A percentile compares a stretch with the other conserved stretches of the same genome.
These are phyloP conservation scores for Eucalyptus cloeziana DNA, from an alignment of 345 rosid species.

Conservation along the genomic window DNA sequence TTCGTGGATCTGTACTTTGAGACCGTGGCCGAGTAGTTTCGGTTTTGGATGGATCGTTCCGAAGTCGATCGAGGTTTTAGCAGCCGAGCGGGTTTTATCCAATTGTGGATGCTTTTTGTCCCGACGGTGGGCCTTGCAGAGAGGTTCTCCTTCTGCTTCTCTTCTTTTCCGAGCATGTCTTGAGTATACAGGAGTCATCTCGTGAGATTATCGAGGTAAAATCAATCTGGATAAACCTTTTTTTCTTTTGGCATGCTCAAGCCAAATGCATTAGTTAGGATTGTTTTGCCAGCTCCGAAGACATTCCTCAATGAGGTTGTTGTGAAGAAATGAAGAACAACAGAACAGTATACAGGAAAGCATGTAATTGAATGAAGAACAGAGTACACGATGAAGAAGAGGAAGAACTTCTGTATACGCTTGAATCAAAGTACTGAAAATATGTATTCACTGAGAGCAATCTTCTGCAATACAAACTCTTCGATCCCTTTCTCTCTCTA, in stretches of 20 bases:
- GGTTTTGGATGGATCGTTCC: background rate
- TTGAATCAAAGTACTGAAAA: no score
- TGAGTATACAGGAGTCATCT: background rate
- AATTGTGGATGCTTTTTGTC: background rate
- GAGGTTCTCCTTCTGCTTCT: background rate
- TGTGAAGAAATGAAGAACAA: no score
- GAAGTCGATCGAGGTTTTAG: background rate
- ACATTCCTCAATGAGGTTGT: background rate
- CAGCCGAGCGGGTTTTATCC: background rate
- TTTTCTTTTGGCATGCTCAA: background rate
- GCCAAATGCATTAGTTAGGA: background rate
- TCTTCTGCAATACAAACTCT: no score
- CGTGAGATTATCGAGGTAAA: background rate
- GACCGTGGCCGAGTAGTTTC: background rate
- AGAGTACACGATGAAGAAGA: no score
- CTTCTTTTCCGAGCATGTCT: background rate
- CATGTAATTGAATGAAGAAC: no score
- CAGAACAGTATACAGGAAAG: no score
- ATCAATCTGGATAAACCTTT: background rate
- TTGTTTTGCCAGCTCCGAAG: background rate
- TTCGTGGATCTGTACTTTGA: background rate
- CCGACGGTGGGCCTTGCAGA: background rate
- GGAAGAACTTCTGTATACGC: no score
- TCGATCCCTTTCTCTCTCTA: no score
- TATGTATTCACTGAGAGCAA: no score